Evolutionary conservation across 148 eudicot species (phyloP), one percentile per base, ranked within the genome.

Genomic region (Drosera capensis): DNA sequence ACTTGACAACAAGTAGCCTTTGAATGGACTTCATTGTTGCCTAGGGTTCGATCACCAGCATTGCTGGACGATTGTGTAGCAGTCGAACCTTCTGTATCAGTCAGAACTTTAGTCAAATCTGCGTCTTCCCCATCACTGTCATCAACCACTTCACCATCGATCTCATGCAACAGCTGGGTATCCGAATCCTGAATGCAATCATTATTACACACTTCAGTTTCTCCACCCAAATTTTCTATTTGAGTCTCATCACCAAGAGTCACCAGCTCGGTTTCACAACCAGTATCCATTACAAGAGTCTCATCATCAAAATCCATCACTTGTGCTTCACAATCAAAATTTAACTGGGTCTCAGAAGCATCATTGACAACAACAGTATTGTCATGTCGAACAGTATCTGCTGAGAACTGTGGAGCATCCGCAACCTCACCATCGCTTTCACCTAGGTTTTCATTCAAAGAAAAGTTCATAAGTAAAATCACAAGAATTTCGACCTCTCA

Each of bases 81-180:
- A 23, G 56, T 57, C 15, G 43, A 42, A 20, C 37, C 64, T 46
- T 63, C 60, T 23, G 64, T 46, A 25, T 62, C 68, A 61, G 48
- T 59, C 42, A 71, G 48, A 20, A 60, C 49, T 40, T 62, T 62
- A 18, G 69, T 68, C 45, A 12, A 26, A 23, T 58, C 50, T 19
- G 54, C 26, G 45, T 42, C 64, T 29, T 56, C 64, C 15, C 42
- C 57, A 55, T 57, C 69, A 52, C 48, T 36, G 50, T 43, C 56
- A 20, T 8, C 55, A 8, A 34, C 53, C 25, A 35, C 55, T 56
- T 64, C 84, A 38, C 49, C 45, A 57, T 62, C 49, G 0, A 13
- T 58, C 3, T 74, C 72, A 48, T 46, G 64, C n/a, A 64, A 36
- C 17, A 67, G 23, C 53, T 73, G 70, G 34, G 74, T 68, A 16